Evolutionary conservation across 345 rosid species (phyloP), one percentile per base, ranked within the genome.

Genomic region (Excoecaria cochinchinensis): DNA sequence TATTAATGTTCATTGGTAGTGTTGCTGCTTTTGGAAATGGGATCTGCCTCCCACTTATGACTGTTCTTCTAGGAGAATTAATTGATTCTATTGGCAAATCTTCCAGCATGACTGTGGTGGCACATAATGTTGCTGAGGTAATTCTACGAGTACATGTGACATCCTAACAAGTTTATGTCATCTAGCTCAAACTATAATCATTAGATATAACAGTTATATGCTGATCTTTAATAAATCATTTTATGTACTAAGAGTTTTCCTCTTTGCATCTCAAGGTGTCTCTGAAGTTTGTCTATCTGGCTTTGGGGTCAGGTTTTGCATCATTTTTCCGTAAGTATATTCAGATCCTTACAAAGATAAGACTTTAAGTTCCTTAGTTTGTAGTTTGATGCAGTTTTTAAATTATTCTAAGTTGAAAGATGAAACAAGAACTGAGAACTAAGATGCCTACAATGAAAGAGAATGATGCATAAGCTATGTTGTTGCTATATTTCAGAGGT

Each of bases 1-100:
- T 86, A 21, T 80, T 92, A 60, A 92, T 89, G 90, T 64, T 83
- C 40, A 48, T 81, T 0, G 96, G 96, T 11, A 82, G 90, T 8
- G 64, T 86, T 24, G 90, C 89, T 24, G 92, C 91, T 0, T 53
- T 85, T 38, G 90, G 85, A 16, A 86, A 88, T 60, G 96, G 97
- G 46, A 44, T 85, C 70, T 81, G 89, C 52, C 79, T 88, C 80
- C 97, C 94, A 38, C 80, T 87, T 36, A 84, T 90, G 96, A 84
- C 94, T 3, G 40, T 92, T 31, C 59, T 89, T 0, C 80, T 92
- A 4, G 92, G 96, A 44, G 73, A 86, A 10, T 77, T 57, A 14
- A 17, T 65, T 31, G 42, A 77, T 55, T 40, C 78, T 38, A 72
- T 73, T 36, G 67, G 77, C 8, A 58, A 67, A 15, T 31, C 24